A percentile compares a stretch with the other conserved stretches of the same genome.
These are phyloP conservation scores for Apophysomyces ossiformis DNA, from an alignment of 371 early-diverging fungal species.

Conservation along the genomic window DNA sequence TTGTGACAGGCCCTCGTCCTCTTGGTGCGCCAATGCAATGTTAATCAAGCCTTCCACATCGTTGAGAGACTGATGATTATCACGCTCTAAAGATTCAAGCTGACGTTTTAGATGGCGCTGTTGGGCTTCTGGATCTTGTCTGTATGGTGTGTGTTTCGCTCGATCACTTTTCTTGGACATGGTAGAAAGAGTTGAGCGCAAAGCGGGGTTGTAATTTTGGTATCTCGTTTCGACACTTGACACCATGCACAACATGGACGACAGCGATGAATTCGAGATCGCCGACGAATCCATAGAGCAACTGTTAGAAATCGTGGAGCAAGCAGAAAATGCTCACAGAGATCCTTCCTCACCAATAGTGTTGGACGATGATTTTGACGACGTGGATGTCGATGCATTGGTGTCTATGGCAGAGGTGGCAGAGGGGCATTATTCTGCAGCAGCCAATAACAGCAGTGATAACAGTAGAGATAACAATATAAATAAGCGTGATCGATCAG, in stretches of 20 bases:
- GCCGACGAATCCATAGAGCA: neutral
- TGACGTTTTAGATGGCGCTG: slow-evolving; percentile 58
- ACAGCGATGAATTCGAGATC: slow-evolving; percentile 13
- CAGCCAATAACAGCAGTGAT: neutral
- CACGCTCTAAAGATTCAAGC: slow-evolving; percentile 67
- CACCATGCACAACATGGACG: slow-evolving; percentile 4
- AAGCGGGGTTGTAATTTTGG: neutral
- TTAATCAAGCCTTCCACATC: slow-evolving; percentile 63
- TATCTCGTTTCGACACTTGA: neutral
- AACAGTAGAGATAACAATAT: neutral
- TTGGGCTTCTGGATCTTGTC: slow-evolving; percentile 47
- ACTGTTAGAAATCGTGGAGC: neutral
- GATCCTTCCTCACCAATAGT: slow-evolving; percentile 5
- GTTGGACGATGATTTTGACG: slow-evolving; percentile 26
- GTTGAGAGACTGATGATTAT: slow-evolving; percentile 63
- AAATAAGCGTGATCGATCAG: too few species aligned
- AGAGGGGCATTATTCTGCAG: slow-evolving; percentile 2
- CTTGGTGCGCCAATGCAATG: slow-evolving; percentile 53
- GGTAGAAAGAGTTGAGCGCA: neutral
- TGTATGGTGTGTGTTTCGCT: slow-evolving; percentile 20
- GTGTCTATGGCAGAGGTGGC: slow-evolving; percentile 20
- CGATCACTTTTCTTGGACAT: slow-evolving; percentile 28
- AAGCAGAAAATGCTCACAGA: neutral
- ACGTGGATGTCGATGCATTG: slow-evolving; percentile 20
- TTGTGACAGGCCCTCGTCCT: slow-evolving; percentile 21